Conservation (phyloP, 2,329 filamentous ascomycete genomes). For the Ophiostoma quercus region DNA sequence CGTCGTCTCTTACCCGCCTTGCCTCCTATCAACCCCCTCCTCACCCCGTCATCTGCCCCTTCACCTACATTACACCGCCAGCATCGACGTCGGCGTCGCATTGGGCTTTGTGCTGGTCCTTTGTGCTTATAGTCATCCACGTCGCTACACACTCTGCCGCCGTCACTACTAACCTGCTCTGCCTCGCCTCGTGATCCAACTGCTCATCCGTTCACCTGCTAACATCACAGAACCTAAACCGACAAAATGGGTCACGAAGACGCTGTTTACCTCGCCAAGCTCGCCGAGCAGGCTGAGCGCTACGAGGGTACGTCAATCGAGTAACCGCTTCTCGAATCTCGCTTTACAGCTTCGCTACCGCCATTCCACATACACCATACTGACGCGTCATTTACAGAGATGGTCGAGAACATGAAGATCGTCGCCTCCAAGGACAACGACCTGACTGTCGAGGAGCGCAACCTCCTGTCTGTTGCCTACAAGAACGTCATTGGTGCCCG, state of each 20-base stretch:
- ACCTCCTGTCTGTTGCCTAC: conserved; percentile 97
- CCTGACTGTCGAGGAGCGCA: conserved; percentile 93
- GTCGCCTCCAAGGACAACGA: conserved; percentile 84
- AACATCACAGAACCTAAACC: conserved; percentile 30
- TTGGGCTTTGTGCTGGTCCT: neutral
- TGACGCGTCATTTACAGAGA: conserved; percentile 56
- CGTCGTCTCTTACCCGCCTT: neutral
- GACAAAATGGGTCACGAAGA: conserved; percentile 97
- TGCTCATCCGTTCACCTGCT: conserved; percentile 3
- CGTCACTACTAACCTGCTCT: neutral
- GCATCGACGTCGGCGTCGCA: neutral
- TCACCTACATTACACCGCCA: neutral
- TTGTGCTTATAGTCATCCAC: neutral
- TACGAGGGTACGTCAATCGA: conserved; percentile 75
- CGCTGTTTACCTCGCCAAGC: conserved; percentile 98
- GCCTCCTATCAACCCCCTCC: neutral
- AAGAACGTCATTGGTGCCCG: conserved; percentile 99
- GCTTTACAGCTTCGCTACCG: neutral
- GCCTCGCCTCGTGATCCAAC: neutral
- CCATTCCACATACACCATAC: conserved; percentile 9
- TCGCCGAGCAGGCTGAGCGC: conserved; percentile 99
- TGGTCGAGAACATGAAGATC: conserved; percentile 99
- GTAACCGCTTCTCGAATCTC: neutral
- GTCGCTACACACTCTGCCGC: neutral
- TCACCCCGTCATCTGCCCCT: neutral